Evolutionary conservation across 352 stramenopile genomes (phyloP).

Genomic region (Phytophthora pinifolia): DNA sequence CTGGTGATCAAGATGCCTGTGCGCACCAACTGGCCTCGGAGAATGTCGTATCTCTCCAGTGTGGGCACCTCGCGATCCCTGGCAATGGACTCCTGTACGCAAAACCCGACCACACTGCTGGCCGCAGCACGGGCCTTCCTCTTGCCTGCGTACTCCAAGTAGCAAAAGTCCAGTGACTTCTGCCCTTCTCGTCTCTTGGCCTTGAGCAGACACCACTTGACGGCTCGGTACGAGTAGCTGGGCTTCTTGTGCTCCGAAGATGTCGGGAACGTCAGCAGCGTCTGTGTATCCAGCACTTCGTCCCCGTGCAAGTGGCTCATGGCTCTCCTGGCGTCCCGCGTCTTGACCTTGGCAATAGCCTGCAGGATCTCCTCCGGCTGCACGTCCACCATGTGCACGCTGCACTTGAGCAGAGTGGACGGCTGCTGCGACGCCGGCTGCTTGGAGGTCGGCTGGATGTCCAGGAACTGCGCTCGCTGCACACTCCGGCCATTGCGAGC

Average conservation of each 20-base stretch:
- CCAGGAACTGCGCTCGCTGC: slow-evolving; percentile 61
- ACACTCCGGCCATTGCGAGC: slow-evolving; percentile 26
- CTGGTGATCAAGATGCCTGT: slow-evolving; percentile 74
- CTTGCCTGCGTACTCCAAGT: slow-evolving; percentile 76
- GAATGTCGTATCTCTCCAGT: slow-evolving; percentile 64
- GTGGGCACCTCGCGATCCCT: slow-evolving; percentile 63
- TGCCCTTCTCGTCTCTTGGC: slow-evolving; percentile 28
- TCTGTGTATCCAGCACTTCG: slow-evolving; percentile 63
- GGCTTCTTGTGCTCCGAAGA: slow-evolving; percentile 43
- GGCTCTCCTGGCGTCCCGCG: slow-evolving; percentile 50
- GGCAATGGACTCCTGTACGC: slow-evolving; percentile 71
- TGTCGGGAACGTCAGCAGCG: slow-evolving; percentile 71
- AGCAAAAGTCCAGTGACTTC: slow-evolving; percentile 71
- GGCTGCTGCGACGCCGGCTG: slow-evolving; percentile 28
- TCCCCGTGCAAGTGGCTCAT: slow-evolving; percentile 54
- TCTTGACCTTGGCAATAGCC: slow-evolving; percentile 56
- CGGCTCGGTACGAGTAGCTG: slow-evolving; percentile 66
- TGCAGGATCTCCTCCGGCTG: slow-evolving; percentile 61
- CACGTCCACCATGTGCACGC: slow-evolving; percentile 61
- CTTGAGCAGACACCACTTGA: slow-evolving; percentile 65
- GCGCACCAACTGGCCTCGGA: slow-evolving; percentile 53
- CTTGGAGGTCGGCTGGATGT: slow-evolving; percentile 50
- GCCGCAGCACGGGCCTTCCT: slow-evolving; percentile 37
- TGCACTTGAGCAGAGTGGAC: slow-evolving; percentile 62
- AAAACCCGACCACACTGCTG: slow-evolving; percentile 71